These are phyloP conservation scores for Pythium chondricola DNA, from an alignment of 352 stramenopile species.

Conservation along the genomic window DNA sequence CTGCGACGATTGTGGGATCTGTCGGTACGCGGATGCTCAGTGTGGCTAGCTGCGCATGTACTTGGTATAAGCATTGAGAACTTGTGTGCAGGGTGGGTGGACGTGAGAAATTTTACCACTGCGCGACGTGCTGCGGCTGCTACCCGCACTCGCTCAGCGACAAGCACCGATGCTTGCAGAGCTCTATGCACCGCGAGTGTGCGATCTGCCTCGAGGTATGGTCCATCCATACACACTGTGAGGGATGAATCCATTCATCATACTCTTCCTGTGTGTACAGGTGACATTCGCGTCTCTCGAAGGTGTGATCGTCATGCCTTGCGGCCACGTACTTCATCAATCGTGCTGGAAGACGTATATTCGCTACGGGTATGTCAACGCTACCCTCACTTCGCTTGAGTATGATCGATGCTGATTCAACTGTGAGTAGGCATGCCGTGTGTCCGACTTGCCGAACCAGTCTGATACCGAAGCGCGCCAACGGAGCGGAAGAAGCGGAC, in stretches of 20 bases:
- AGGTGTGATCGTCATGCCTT: constrained; percentile 61
- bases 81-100: constrained; percentile 44
- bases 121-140: constrained; percentile 67
- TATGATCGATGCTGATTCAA: no score
- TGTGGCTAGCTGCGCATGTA: not conserved
- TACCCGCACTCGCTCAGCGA: constrained; percentile 61
- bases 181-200: constrained; percentile 77
- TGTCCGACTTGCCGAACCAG: constrained; percentile 59
- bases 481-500: not conserved
- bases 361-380: constrained; percentile 40
- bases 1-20: constrained; percentile 72
- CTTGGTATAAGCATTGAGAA: not conserved
- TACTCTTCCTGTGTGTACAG: constrained; percentile 9
- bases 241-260: not conserved
- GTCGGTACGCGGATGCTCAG: constrained; percentile 29
- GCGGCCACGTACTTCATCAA: constrained; percentile 69
- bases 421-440: constrained; percentile 29
- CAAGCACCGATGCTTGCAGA: constrained; percentile 76
- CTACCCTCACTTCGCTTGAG: not conserved
- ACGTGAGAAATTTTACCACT: constrained; percentile 79
- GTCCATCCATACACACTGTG: not conserved
- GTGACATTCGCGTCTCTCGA: constrained; percentile 74
- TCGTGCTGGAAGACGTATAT: constrained; percentile 62
- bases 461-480: constrained; percentile 34
- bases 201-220: constrained; percentile 71